Conservation (phyloP, 768 basidiomycete species). For the Tephrocybe sp. region DNA sequence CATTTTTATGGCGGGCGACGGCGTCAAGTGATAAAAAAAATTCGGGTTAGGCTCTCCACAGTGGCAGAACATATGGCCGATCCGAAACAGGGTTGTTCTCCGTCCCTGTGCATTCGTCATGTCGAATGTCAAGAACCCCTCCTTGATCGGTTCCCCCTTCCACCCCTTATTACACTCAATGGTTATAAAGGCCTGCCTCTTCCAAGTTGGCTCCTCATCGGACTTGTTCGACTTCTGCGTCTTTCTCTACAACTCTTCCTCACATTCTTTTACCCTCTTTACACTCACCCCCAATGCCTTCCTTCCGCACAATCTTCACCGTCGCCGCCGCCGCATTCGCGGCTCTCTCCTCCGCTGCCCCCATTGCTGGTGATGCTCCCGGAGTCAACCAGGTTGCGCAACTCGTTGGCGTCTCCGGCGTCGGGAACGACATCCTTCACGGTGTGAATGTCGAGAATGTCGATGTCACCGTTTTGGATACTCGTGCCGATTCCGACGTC, state of each 20-base stretch:
- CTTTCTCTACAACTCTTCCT: background rate
- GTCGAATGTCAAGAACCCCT: too few species aligned
- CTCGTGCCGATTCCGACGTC: background rate
- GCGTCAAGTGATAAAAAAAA: too few species aligned
- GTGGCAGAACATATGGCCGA: too few species aligned
- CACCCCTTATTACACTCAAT: too few species aligned
- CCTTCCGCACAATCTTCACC: slow-evolving; percentile 1
- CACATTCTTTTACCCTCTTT: background rate
- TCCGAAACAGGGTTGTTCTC: too few species aligned
- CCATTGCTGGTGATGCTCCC: background rate
- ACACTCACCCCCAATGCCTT: background rate
- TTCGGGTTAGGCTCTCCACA: too few species aligned
- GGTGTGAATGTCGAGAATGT: background rate
- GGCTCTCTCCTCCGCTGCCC: slow-evolving; percentile 1
- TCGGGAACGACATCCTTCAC: background rate
- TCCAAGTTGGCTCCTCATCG: background rate
- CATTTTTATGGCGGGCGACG: too few species aligned
- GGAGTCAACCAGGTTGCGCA: background rate
- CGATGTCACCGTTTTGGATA: background rate
- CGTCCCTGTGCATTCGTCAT: too few species aligned
- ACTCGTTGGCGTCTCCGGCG: background rate
- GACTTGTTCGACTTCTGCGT: background rate
- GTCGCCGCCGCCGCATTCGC: background rate
- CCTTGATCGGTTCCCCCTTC: too few species aligned
- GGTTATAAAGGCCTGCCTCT: too few species aligned